Conservation (phyloP, 306 rosid species). For the Medicago lupulina region DNA sequence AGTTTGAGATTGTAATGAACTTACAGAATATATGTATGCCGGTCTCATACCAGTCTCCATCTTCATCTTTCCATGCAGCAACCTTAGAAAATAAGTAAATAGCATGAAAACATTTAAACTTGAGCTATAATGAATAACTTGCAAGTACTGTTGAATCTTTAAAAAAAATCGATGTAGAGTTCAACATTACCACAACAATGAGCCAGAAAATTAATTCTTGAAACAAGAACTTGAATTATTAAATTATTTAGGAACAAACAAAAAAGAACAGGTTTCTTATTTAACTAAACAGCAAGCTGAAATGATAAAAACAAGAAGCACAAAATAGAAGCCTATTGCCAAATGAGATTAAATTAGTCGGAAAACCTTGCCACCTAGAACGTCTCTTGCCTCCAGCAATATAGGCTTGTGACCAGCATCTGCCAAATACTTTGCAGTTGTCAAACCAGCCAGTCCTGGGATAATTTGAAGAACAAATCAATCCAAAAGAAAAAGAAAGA, state of each 20-base stretch:
- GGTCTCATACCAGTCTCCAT: conserved; percentile 98
- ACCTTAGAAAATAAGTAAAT: conserved; percentile 56
- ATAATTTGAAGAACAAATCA: conserved; percentile 36
- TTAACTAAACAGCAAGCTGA: conserved; percentile 30
- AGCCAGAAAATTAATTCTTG: not conserved
- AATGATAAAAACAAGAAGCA: conserved; percentile 15
- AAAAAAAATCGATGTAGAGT: not conserved
- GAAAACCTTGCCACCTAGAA: conserved; percentile 96
- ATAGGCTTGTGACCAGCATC: conserved; percentile 98
- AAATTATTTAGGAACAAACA: conserved; percentile 12
- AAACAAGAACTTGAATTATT: conserved; percentile 20
- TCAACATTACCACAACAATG: conserved; percentile 16
- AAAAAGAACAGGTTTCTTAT: conserved; percentile 6
- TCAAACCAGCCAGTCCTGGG: conserved; percentile 92
- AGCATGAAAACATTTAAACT: conserved; percentile 31
- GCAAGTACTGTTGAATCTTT: conserved; percentile 4
- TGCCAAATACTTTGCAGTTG: conserved; percentile 95
- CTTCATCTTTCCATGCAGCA: conserved; percentile 98
- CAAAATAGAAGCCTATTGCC: conserved; percentile 30
- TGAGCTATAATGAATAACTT: conserved; percentile 27
- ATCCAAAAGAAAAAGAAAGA: conserved; percentile 2
- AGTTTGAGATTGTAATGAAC: conserved; percentile 40
- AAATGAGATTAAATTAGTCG: conserved; percentile 45
- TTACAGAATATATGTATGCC: conserved; percentile 97
- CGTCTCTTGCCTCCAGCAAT: conserved; percentile 92